Base-by-base conservation (phyloP, 2,329 filamentous ascomycete species). In the Teratosphaeria nubilosa region DNA sequence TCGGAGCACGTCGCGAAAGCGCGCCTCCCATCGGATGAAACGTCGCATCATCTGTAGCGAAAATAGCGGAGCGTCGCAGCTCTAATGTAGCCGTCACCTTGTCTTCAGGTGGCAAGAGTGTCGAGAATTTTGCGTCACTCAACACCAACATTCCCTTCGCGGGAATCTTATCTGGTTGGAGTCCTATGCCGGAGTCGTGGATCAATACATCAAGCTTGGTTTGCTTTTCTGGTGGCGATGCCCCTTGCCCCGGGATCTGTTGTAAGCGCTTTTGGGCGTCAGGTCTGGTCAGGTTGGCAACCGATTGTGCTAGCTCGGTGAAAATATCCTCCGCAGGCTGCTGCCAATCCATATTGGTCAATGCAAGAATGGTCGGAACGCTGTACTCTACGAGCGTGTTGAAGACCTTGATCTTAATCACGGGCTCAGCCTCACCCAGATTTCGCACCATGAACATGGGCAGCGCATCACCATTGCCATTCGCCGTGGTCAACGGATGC, bases 391-490 rank as follows among this genome's bases (percentile, higher is more conserved):
- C 73, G 59, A 85, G 86, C 4, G 95, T 65, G 61, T 95, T 91
- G 72, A 88, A 88, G 50, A 97, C 75, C 70, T 95, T 95, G 59
- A 96, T 72, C 70, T 95, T 96, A 64, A 96, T 78, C 6, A 90
- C 85, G 0, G 95, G 92, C 63, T 97, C 92, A 75, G 95, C 89
- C 70, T 97, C 92, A 0, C 90, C 90, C 63, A 99, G 88, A 75
- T 96, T 88, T 54, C 94, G 83, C 59, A 88, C 83, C 86, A 95
- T 96, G 56, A 97, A 72, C 63, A 91, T 89, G 0, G 86, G 85
- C 1, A 82, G 75, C 27, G 71, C 70, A 24, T 77, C 76, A 7
- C 68, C 64, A 7, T 67, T 67, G 9, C 68, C 64, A 7, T 66
- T 67, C 41, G 72, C 61, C 20, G 71, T 63, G 3, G 83, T 66